A percentile compares a stretch with the other conserved stretches of the same genome.
phyloP scores from a whole-genome alignment of 345 rosid genomes.

The Citrus glauca region DNA sequence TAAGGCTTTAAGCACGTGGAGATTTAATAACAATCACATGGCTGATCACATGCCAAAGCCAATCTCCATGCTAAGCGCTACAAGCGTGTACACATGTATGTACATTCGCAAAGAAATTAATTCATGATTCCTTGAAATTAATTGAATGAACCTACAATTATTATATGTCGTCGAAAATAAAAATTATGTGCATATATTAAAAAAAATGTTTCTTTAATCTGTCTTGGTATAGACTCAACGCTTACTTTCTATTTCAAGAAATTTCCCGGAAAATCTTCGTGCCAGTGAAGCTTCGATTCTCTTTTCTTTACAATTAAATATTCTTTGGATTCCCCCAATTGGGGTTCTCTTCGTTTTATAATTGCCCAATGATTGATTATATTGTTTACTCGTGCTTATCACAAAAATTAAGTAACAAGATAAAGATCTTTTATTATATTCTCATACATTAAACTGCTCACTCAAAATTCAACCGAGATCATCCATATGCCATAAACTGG shows the following conservation, averaged over 20 bases:
- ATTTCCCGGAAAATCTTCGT: neutral
- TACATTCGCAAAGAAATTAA: neutral
- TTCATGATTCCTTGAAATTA: neutral
- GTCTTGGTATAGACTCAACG: neutral
- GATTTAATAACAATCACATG: slow-evolving; percentile 18
- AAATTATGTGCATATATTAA: neutral
- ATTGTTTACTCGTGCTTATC: neutral
- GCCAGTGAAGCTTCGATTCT: neutral
- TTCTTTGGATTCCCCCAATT: no score
- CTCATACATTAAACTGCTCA: neutral
- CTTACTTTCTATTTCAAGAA: neutral
- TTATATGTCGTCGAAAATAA: no score
- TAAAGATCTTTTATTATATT: neutral
- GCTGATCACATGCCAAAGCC: slow-evolving; percentile 13
- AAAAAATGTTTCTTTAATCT: neutral
- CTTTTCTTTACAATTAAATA: neutral
- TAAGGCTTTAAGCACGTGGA: slow-evolving; percentile 1
- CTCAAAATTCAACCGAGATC: neutral
- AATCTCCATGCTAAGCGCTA: neutral
- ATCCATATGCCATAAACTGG: neutral
- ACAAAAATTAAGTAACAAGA: no score
- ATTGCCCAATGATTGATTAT: slow-evolving; percentile 6
- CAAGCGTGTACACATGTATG: neutral
- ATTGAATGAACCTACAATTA: neutral
- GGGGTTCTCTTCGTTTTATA: neutral